Percentiles rank a stretch among this genome's conserved stretches.
Conservation (phyloP, 2,329 filamentous ascomycete genomes). For the Colletotrichum sp. region DNA sequence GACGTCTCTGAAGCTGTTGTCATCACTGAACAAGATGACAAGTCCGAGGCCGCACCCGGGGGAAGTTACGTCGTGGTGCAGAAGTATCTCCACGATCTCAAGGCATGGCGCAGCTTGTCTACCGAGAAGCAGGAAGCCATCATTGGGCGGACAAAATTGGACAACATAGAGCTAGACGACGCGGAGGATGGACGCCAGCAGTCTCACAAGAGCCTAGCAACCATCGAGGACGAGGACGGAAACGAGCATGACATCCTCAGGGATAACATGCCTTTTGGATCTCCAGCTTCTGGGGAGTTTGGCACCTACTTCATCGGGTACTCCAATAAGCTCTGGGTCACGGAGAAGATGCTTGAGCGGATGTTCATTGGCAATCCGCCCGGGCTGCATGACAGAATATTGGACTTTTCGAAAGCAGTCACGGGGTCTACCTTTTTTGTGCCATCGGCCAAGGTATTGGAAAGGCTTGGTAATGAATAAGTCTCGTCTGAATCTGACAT, state of each 20-base stretch:
- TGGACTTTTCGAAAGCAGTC: conserved; percentile 58
- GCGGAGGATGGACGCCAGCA: conserved; percentile 47
- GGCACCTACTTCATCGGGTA: conserved; percentile 67
- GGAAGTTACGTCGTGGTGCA: conserved; percentile 66
- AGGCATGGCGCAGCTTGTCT: conserved; percentile 48
- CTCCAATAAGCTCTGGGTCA: conserved; percentile 57
- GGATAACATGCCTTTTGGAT: conserved; percentile 67
- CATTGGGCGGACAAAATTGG: conserved; percentile 62
- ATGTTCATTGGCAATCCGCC: conserved; percentile 62
- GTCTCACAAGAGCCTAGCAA: conserved; percentile 60
- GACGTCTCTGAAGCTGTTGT: conserved; percentile 48
- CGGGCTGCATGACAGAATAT: conserved; percentile 58
- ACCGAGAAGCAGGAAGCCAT: conserved; percentile 60
- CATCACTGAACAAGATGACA: conserved; percentile 42
- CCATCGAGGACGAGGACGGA: conserved; percentile 55
- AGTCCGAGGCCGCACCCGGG: conserved; percentile 32
- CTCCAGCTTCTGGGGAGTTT: conserved; percentile 53
- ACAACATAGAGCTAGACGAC: conserved; percentile 63
- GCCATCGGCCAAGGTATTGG: conserved; percentile 44
- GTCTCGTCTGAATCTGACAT: background rate
- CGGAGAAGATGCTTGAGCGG: conserved; percentile 61
- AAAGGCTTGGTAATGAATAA: conserved; percentile 11
- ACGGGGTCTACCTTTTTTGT: conserved; percentile 61
- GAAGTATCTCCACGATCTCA: conserved; percentile 61
- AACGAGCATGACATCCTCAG: conserved; percentile 58